Evolutionary conservation across 768 basidiomycete species (phyloP), one percentile per base, ranked within the genome.

Genomic region (Naganishia vishniacii): DNA sequence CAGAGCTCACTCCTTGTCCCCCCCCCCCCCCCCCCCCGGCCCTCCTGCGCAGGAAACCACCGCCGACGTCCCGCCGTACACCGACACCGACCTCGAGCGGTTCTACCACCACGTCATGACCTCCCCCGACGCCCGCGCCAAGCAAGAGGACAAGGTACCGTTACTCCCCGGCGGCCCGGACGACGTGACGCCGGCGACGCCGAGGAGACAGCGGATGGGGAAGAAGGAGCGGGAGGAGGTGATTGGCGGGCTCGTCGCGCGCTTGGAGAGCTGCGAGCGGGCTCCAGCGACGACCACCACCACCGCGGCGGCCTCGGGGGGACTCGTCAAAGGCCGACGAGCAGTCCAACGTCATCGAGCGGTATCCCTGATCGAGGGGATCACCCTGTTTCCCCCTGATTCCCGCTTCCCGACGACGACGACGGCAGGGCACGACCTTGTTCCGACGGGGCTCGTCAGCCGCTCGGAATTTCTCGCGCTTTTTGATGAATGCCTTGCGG

Each of bases 401-500:
- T n/a, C n/a, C n/a, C n/a, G n/a, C n/a, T n/a, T n/a, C n/a, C n/a
- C n/a, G n/a, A n/a, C 34, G 20, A 25, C 20, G 8, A 9, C 37
- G 34, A 34, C 29, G 34, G 23, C 48, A 49, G 15, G 7, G 16
- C 8, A n/a, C n/a, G 7, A 32, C 20, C 12, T 2, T 20, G 23
- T 56, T 11, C 53, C n/a, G 23, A 69, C 83, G 3, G 78, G 80
- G 16, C 61, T 85, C 11, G 71, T 87, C 20, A 81, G 85, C 0
- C 48, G 76, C 18, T 66, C 74, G 11, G 86, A 88, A 71, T 84
- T 83, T 77, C 77, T 81, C 45, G 81, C 83, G 1, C 75, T 87
- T 5, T 75, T 87, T 3, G 79, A 84, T 16, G 70, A 80, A 49
- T 81, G 79, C 45, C 84, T 0, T 85, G 83, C 1, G 81, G 85